Conservation (phyloP, 768 basidiomycete species). For the Suillus hirtellus region DNA sequence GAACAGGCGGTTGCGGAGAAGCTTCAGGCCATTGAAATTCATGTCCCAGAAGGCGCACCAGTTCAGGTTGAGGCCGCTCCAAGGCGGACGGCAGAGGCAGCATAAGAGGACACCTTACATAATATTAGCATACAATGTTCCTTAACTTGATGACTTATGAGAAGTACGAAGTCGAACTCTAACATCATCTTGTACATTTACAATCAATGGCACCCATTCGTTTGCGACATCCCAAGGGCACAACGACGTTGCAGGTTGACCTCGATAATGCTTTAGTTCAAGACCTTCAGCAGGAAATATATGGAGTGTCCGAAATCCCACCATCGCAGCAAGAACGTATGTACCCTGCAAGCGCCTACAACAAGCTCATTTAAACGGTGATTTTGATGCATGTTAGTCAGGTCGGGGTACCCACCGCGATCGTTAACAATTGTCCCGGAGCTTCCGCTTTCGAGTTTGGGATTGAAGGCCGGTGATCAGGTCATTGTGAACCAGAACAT, state of each 20-base stretch:
- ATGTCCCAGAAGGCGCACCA: constrained; percentile 8
- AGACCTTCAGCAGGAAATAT: constrained; percentile 76
- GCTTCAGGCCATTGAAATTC: constrained; percentile 20
- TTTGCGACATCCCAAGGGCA: constrained; percentile 82
- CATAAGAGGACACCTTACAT: background rate
- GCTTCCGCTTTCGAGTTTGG: constrained; percentile 73
- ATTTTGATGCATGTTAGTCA: constrained; percentile 47
- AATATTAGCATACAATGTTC: background rate
- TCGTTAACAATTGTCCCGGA: constrained; percentile 70
- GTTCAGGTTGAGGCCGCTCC: background rate
- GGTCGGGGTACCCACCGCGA: constrained; percentile 83
- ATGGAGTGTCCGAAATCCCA: constrained; percentile 62
- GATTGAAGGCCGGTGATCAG: constrained; percentile 79
- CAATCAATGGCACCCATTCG: constrained; percentile 67
- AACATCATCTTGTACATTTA: background rate
- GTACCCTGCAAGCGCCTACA: constrained; percentile 28
- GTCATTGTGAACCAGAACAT: constrained; percentile 66
- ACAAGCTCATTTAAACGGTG: background rate
- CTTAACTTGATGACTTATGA: background rate
- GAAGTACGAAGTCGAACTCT: too few relatives aligned
- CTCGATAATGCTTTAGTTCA: constrained; percentile 63
- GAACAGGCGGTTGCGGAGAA: constrained; percentile 24
- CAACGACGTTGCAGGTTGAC: constrained; percentile 73
- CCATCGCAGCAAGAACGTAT: constrained; percentile 78
- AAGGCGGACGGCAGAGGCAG: background rate